phyloP scores from a whole-genome alignment of 768 basidiomycete species.

The Tulasnella calospora region DNA sequence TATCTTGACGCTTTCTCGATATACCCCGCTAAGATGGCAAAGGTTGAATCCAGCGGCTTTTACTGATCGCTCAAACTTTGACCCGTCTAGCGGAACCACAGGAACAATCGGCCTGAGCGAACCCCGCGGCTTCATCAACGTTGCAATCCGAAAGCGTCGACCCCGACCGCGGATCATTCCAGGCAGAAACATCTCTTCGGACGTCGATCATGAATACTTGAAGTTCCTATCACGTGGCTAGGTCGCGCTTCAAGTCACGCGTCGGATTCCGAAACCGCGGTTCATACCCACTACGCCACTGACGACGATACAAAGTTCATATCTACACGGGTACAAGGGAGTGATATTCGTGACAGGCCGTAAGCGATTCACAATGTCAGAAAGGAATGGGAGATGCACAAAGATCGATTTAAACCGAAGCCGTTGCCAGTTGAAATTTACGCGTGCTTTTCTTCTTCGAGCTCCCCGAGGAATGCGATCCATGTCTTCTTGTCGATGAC shows the following conservation, averaged over 20 bases:
- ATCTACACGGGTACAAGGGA: not conserved
- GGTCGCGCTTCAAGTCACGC: not conserved
- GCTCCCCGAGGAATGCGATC: slow-evolving; percentile 76
- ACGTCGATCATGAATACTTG: not conserved
- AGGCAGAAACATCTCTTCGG: not conserved
- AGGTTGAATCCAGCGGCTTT: not conserved
- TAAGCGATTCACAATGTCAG: not conserved
- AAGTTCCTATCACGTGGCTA: not conserved
- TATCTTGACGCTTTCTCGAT: not conserved
- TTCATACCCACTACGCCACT: not conserved
- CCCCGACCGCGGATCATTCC: not conserved
- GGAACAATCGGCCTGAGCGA: not conserved
- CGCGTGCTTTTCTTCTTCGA: slow-evolving; percentile 36
- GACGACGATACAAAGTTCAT: not conserved
- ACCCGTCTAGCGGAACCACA: not conserved
- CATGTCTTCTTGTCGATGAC: slow-evolving; percentile 92
- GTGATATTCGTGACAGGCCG: not conserved
- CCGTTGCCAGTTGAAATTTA: not conserved
- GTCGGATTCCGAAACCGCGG: not conserved
- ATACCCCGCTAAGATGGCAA: not conserved
- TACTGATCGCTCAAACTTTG: not conserved
- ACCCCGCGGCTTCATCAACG: not conserved
- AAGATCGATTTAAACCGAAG: not conserved
- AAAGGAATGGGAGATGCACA: not conserved
- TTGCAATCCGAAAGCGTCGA: not conserved